These are phyloP conservation scores for Psilocybe sp. DNA, from an alignment of 768 basidiomycete genomes.

Conservation along the genomic window DNA sequence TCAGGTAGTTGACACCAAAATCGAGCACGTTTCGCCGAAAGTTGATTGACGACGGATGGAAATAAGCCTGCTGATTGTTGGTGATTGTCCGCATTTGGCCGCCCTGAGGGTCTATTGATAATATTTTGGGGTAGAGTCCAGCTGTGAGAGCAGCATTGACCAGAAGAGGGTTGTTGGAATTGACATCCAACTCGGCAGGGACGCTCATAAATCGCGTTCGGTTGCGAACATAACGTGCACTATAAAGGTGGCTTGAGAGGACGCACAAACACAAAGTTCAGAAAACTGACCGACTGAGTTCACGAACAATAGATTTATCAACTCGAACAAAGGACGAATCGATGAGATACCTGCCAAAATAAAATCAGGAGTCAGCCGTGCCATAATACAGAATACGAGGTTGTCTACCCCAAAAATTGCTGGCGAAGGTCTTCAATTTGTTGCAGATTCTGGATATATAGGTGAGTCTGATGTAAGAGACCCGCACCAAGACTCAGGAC, in stretches of 20 bases:
- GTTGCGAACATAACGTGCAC: conserved; percentile 72
- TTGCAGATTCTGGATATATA: conserved; percentile 66
- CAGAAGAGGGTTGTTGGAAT: conserved; percentile 62
- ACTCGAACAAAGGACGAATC: conserved; percentile 84
- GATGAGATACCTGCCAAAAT: conserved; percentile 77
- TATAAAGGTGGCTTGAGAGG: conserved; percentile 22
- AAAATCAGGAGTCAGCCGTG: neutral
- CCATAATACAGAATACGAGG: neutral
- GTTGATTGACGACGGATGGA: conserved; percentile 94
- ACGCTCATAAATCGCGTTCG: conserved; percentile 74
- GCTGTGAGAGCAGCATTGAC: conserved; percentile 82
- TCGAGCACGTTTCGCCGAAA: conserved; percentile 67
- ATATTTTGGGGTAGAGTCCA: conserved; percentile 88
- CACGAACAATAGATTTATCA: conserved; percentile 59
- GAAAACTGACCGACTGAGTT: conserved; percentile 59
- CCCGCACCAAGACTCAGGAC: conserved; percentile 17
- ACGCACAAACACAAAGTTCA: conserved; percentile 5
- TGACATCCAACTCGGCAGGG: conserved; percentile 67
- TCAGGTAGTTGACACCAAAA: conserved; percentile 70
- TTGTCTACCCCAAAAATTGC: conserved; percentile 70
- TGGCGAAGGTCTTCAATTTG: conserved; percentile 96
- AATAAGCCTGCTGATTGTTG: conserved; percentile 74
- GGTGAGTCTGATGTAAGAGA: neutral
- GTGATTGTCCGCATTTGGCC: conserved; percentile 75
- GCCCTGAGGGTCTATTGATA: conserved; percentile 59